Percentiles rank a stretch among this genome's conserved stretches.
Conservation (phyloP, 106 monocot species). For the Dendrobium catenatum region DNA sequence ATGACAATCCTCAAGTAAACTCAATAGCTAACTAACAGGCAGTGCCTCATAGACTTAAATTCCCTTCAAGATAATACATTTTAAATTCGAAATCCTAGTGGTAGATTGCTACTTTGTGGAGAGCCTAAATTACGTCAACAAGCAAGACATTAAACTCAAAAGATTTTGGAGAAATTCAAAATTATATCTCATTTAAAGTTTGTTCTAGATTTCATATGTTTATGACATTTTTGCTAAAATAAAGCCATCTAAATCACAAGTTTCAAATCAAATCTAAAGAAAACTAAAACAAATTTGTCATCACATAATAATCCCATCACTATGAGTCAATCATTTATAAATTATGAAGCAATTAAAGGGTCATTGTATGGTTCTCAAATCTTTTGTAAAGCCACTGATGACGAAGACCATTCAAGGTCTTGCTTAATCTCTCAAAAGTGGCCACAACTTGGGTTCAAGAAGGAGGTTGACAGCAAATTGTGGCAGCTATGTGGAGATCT, state of each 20-base stretch:
- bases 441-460: too few species aligned
- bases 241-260: not conserved
- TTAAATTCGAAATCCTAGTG: not conserved
- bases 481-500: not conserved
- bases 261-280: not conserved
- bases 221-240: not conserved
- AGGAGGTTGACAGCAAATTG: not conserved
- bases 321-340: not conserved
- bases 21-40: not conserved
- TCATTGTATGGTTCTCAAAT: not conserved
- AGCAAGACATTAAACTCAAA: not conserved
- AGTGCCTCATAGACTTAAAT: not conserved
- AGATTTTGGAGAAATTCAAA: not conserved
- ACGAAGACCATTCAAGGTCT: not conserved
- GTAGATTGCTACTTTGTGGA: not conserved
- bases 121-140: too few species aligned
- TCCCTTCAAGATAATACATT: not conserved
- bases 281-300: not conserved
- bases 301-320: not conserved
- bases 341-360: not conserved
- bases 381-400: not conserved
- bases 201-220: not conserved
- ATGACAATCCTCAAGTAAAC: not conserved
- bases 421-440: not conserved
- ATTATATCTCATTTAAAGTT: not conserved